These are phyloP conservation scores for Aspergillus hortae DNA, from an alignment of 2,329 filamentous ascomycete species.

Conservation along the genomic window DNA sequence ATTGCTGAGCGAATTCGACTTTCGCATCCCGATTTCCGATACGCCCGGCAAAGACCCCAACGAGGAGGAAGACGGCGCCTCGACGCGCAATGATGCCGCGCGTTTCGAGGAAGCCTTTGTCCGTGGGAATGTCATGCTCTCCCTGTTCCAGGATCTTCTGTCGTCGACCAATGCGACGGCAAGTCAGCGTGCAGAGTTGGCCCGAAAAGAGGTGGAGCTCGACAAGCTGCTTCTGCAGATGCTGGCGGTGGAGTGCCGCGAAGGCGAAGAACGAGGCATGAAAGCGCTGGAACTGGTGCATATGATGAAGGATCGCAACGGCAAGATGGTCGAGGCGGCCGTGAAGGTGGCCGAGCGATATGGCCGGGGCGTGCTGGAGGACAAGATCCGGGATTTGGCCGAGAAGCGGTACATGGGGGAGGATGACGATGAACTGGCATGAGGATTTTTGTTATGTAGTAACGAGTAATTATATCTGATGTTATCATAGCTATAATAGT, in stretches of 20 bases:
- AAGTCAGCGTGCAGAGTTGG: constrained; percentile 64
- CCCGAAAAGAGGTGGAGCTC: constrained; percentile 73
- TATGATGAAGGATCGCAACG: constrained; percentile 78
- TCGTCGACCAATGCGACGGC: constrained; percentile 63
- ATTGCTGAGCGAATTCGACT: constrained; percentile 88
- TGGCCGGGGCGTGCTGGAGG: constrained; percentile 71
- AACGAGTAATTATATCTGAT: background rate
- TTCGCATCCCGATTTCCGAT: constrained; percentile 74
- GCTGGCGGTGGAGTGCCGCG: constrained; percentile 82
- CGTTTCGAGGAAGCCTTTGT: constrained; percentile 79
- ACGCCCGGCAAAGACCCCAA: constrained; percentile 38
- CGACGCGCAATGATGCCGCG: constrained; percentile 30
- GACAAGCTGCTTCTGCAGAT: constrained; percentile 90
- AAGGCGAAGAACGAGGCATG: constrained; percentile 91
- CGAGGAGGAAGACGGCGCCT: constrained; percentile 34
- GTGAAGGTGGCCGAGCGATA: constrained; percentile 86
- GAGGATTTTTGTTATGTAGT: constrained; percentile 1
- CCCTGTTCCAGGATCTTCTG: constrained; percentile 72
- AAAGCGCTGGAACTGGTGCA: constrained; percentile 86
- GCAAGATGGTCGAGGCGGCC: constrained; percentile 88
- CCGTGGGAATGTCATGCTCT: constrained; percentile 66
- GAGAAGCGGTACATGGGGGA: constrained; percentile 64
- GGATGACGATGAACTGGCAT: constrained; percentile 49
- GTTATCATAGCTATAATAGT: too few relatives aligned
- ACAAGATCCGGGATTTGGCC: constrained; percentile 85